These are phyloP conservation scores for Schrenkiella parvula DNA, from an alignment of 345 rosid genomes.

Conservation along the genomic window DNA sequence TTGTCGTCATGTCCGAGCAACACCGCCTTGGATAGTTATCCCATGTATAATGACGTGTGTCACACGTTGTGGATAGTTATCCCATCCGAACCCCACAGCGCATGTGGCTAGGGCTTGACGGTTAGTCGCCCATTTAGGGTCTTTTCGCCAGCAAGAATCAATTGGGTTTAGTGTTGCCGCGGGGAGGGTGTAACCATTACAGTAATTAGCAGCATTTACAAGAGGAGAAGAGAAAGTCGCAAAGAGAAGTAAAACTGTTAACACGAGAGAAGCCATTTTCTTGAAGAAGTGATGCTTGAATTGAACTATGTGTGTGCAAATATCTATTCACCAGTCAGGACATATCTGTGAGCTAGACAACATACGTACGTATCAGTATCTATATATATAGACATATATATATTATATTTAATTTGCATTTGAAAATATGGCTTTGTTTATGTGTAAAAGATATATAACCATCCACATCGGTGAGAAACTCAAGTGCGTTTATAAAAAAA, in stretches of 20 bases:
- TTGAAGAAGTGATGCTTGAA: conserved; percentile 1
- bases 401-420: neutral
- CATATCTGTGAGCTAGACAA: conserved; percentile 5
- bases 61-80: too few relatives aligned
- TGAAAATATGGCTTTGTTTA: neutral
- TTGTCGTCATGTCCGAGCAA: conserved; percentile 60
- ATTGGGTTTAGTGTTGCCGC: conserved; percentile 40
- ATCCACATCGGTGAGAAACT: too few relatives aligned
- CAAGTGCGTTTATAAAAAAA: too few relatives aligned
- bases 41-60: too few relatives aligned
- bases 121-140: conserved; percentile 59
- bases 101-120: conserved; percentile 67
- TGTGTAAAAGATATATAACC: neutral
- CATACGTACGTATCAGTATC: neutral
- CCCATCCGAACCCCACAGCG: conserved; percentile 71
- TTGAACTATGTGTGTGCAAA: neutral
- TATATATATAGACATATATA: neutral
- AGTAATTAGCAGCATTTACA: neutral
- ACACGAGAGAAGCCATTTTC: conserved; percentile 35
- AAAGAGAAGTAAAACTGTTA: conserved; percentile 29
- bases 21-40: too few relatives aligned
- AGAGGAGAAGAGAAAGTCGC: conserved; percentile 6
- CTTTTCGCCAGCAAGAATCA: conserved; percentile 72
- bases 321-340: conserved; percentile 9
- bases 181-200: neutral